Evolutionary conservation across 2,329 filamentous ascomycete species (phyloP), one percentile per base, ranked within the genome.

Genomic region (Pyricularia sp.): DNA sequence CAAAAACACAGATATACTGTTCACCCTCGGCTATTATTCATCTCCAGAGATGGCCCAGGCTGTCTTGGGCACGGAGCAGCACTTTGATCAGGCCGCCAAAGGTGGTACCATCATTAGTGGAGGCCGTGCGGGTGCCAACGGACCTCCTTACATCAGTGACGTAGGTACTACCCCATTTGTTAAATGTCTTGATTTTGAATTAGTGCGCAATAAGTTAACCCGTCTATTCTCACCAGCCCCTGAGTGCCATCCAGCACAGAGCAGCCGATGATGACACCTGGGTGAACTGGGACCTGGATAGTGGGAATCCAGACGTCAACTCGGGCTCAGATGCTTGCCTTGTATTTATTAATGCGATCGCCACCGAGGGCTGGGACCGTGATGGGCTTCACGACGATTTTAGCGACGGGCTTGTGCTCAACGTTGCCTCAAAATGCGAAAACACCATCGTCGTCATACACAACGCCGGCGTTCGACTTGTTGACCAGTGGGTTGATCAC

Each of bases 281-380:
- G 0, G 70, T 88, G 1, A 81, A 81, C 71, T 86, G 82, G 78
- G 86, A 89, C 71, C 30, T 67, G 7, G 22, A 49, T 31, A 19
- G 44, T 4, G 44, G 10, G 19, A 62, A 62, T 8, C 33, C 66
- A 3, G 13, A 26, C 16, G 60, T 66, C 35, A 60, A 66, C 44
- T 19, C 49, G 12, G 24, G 63, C 12, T 65, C 65, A 4, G 79
- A 89, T 70, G 77, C 88, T 4, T 91, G 88, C 65, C 71, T 84
- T 9, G 81, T 84, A 0, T 79, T 83, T 66, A 78, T 82, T 67
- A 85, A 85, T 70, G 78, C 75, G 3, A 86, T 85, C 71, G 82
- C 85, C 1, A 82, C 86, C 0, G 88, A 91, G 74, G 87, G 87
- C 0, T 85, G 77, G 69, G 77, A 87, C 65, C 76, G 81, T 65